Conservation (phyloP, 164 flowering plant genomes). For the Cinnamomum micranthum region DNA sequence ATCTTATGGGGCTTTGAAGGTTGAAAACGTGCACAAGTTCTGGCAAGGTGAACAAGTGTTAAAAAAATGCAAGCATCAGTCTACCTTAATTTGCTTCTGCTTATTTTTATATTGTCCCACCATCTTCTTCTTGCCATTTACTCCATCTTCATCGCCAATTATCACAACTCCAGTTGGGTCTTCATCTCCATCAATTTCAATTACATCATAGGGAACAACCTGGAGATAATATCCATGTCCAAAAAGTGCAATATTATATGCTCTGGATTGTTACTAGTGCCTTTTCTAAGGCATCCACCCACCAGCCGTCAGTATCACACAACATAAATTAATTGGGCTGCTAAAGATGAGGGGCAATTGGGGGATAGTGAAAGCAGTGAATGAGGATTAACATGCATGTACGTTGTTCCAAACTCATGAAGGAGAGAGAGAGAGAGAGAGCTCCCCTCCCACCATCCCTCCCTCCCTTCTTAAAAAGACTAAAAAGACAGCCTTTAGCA, state of each 20-base stretch:
- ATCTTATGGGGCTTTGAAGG: neutral
- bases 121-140: constrained; percentile 4
- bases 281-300: too few relatives aligned
- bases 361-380: too few relatives aligned
- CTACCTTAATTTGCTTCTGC: constrained; percentile 7
- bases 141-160: neutral
- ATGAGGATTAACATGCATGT: too few relatives aligned
- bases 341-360: too few relatives aligned
- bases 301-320: too few relatives aligned
- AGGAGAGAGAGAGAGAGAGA: too few relatives aligned
- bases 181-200: constrained; percentile 20
- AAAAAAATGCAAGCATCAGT: neutral
- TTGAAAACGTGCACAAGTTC: neutral
- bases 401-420: too few relatives aligned
- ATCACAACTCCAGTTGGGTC: constrained; percentile 5
- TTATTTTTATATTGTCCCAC: neutral
- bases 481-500: too few relatives aligned
- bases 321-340: too few relatives aligned
- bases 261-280: too few relatives aligned
- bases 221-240: constrained; percentile 1
- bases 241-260: neutral
- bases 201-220: constrained; percentile 15
- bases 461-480: too few relatives aligned
- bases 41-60: neutral
- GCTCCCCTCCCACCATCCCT: too few relatives aligned